Evolutionary conservation across 139 green algal species (phyloP).

Genomic region (Tetraselmis striata): DNA sequence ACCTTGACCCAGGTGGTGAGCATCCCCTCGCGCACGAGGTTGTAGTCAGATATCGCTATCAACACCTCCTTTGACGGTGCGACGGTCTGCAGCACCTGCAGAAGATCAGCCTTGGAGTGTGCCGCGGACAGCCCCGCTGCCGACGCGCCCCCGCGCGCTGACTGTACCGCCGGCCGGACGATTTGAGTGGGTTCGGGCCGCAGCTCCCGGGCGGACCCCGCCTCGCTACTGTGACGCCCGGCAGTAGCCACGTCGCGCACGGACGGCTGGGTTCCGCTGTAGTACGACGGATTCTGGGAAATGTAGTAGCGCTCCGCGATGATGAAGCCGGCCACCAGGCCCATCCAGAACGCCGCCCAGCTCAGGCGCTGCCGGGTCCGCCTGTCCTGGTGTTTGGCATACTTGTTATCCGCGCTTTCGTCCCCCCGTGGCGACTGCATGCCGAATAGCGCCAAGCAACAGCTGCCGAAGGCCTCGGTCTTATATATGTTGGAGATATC

Average conservation of each 20-base stretch:
- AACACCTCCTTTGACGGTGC: slow-evolving; percentile 78
- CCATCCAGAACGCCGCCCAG: slow-evolving; percentile 38
- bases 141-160: neutral
- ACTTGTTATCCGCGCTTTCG: neutral
- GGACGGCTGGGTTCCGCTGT: slow-evolving; percentile 14
- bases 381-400: neutral
- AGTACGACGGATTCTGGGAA: slow-evolving; percentile 9
- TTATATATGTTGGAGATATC: too few relatives aligned
- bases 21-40: slow-evolving; percentile 59
- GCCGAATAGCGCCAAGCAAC: too few relatives aligned
- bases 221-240: slow-evolving; percentile 8
- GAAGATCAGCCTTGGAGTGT: slow-evolving; percentile 30
- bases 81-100: slow-evolving; percentile 49
- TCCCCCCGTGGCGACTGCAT: too few relatives aligned
- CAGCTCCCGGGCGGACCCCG: neutral
- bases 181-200: slow-evolving; percentile 14
- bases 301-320: slow-evolving; percentile 57
- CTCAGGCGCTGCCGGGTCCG: neutral
- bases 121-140: neutral
- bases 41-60: slow-evolving; percentile 83
- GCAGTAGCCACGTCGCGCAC: neutral
- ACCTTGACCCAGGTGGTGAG: slow-evolving; percentile 59
- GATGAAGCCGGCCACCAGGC: slow-evolving; percentile 58
- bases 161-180: neutral
- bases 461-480: too few relatives aligned